Conservation (phyloP, 1,284 basidiomycete genomes). For the Polyporus tsugae region DNA sequence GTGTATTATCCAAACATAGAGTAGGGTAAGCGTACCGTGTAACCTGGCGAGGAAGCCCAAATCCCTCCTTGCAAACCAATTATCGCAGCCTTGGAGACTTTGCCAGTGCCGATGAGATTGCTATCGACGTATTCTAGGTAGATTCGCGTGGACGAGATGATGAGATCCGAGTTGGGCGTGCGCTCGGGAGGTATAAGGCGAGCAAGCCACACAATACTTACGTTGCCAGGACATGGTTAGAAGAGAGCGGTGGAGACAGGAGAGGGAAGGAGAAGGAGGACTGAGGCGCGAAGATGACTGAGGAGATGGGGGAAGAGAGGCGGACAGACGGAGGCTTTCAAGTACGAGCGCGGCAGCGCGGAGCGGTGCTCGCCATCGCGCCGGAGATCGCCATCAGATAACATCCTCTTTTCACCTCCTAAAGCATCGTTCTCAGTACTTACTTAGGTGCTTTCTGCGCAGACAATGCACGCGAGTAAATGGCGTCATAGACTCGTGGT, state of each 20-base stretch:
- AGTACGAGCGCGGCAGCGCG: slow-evolving; percentile 22
- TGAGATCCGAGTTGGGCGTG: slow-evolving; percentile 7
- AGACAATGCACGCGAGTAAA: neutral
- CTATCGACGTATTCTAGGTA: slow-evolving; percentile 85
- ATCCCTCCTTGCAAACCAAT: slow-evolving; percentile 87
- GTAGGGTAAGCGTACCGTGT: slow-evolving; percentile 61
- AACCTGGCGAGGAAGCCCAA: slow-evolving; percentile 85
- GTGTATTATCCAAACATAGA: neutral
- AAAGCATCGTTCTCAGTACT: neutral
- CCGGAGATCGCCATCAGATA: slow-evolving; percentile 41
- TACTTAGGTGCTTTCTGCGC: neutral
- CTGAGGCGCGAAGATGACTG: slow-evolving; percentile 7
- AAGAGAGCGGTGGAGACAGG: slow-evolving; percentile 12
- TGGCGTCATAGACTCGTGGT: neutral
- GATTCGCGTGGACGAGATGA: slow-evolving; percentile 5
- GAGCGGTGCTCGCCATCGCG: slow-evolving; percentile 22
- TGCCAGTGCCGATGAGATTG: slow-evolving; percentile 84
- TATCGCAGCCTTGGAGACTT: slow-evolving; percentile 85
- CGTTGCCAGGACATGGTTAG: slow-evolving; percentile 49
- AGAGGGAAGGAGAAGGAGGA: slow-evolving; percentile 9
- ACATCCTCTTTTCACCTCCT: slow-evolving; percentile 14
- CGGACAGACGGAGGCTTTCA: slow-evolving; percentile 24
- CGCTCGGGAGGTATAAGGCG: no score
- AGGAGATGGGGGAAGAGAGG: slow-evolving; percentile 16
- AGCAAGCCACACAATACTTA: slow-evolving; percentile 25